These are phyloP conservation scores for Zygotorulaspora danielsina DNA, from an alignment of 805 yeast species.

Conservation along the genomic window DNA sequence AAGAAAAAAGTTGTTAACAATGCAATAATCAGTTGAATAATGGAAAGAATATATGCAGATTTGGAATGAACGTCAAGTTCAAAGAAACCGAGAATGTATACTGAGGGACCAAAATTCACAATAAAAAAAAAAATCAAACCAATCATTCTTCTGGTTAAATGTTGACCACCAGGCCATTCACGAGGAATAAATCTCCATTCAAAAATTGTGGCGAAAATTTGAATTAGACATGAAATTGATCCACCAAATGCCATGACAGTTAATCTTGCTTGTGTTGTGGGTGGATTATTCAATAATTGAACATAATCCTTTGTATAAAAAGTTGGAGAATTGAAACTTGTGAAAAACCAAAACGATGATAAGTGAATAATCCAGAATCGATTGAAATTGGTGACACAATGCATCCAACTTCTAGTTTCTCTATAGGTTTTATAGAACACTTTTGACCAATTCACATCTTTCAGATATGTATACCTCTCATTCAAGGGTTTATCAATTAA, in stretches of 20 bases:
- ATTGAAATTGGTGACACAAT: slow-evolving; percentile 66
- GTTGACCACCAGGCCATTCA: slow-evolving; percentile 66
- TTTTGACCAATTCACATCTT: slow-evolving; percentile 58
- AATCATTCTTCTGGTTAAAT: slow-evolving; percentile 46
- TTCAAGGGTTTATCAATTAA: slow-evolving; percentile 51
- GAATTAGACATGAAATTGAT: slow-evolving; percentile 51
- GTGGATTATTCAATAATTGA: slow-evolving; percentile 53
- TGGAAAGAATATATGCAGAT: slow-evolving; percentile 42
- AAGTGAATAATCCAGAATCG: slow-evolving; percentile 77
- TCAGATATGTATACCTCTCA: slow-evolving; percentile 53
- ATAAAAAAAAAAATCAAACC: slow-evolving; percentile 42
- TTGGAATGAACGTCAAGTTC: slow-evolving; percentile 31
- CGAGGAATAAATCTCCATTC: slow-evolving; percentile 68
- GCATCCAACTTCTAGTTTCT: slow-evolving; percentile 75
- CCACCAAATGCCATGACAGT: slow-evolving; percentile 69
- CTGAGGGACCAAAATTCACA: slow-evolving; percentile 47
- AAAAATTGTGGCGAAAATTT: slow-evolving; percentile 50
- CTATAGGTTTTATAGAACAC: slow-evolving; percentile 70
- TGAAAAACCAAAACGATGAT: slow-evolving; percentile 72
- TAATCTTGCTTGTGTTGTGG: slow-evolving; percentile 51
- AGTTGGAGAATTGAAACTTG: slow-evolving; percentile 62
- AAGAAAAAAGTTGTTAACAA: slow-evolving; percentile 51
- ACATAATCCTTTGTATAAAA: slow-evolving; percentile 58
- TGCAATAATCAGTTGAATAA: slow-evolving; percentile 55
- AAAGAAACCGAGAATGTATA: slow-evolving; percentile 44